Conservation (phyloP, 371 early-diverging fungal genomes). For the Mucor plumbeus region DNA sequence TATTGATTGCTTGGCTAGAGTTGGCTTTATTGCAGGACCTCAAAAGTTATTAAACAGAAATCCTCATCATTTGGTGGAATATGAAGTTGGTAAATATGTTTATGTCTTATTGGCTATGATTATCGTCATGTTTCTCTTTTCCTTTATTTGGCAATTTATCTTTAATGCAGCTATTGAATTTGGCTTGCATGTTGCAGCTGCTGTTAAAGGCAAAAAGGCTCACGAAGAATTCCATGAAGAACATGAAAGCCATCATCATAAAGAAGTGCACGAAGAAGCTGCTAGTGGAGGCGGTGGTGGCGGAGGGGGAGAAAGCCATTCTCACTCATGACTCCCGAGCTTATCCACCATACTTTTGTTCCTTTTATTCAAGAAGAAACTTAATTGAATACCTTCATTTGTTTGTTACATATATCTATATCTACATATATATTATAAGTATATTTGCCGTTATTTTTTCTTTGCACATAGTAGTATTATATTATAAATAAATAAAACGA, state of each 20-base stretch:
- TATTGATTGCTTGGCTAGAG: conserved; percentile 34
- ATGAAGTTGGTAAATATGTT: conserved; percentile 7
- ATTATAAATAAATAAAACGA: neutral
- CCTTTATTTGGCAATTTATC: conserved; percentile 25
- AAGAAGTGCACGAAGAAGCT: conserved; percentile 13
- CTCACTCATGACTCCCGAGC: conserved; percentile 1
- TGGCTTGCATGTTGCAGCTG: conserved; percentile 22
- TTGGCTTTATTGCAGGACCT: conserved; percentile 27
- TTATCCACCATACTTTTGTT: neutral
- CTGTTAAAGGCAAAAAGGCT: conserved; percentile 24
- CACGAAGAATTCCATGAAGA: conserved; percentile 22
- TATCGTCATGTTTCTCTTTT: conserved; percentile 22
- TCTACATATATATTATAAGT: neutral
- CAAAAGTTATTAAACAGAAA: conserved; percentile 23
- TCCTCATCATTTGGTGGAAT: conserved; percentile 12
- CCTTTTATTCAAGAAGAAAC: neutral
- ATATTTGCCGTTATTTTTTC: neutral
- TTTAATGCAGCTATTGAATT: conserved; percentile 26
- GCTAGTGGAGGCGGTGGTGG: neutral
- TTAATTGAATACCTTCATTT: neutral
- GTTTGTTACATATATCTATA: neutral
- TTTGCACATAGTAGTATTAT: neutral
- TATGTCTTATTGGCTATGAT: conserved; percentile 33
- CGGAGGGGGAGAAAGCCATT: neutral
- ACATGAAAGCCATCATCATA: neutral